Conservation (phyloP, 257 asterid species). For the Eucommia ulmoides region DNA sequence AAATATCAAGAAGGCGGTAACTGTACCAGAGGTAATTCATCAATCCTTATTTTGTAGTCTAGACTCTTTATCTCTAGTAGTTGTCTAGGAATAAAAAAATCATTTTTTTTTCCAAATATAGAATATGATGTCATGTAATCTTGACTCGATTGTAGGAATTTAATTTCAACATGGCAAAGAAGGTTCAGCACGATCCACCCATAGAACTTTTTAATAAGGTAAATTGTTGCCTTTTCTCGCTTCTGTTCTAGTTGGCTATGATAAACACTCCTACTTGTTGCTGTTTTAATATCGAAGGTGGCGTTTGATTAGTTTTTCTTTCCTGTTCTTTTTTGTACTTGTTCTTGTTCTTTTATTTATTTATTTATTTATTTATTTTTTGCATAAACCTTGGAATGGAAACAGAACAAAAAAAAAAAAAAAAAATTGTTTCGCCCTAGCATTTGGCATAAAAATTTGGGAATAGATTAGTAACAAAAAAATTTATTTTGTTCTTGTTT, state of each 20-base stretch:
- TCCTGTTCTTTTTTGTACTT: not conserved
- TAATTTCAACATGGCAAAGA: slow-evolving; percentile 57
- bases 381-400: too few species aligned
- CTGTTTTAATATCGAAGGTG: too few species aligned
- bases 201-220: slow-evolving; percentile 78
- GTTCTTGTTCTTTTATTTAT: not conserved
- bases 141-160: slow-evolving; percentile 46
- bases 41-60: not conserved
- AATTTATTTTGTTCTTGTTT: not conserved
- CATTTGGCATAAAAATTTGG: not conserved
- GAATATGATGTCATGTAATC: not conserved
- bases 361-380: too few species aligned
- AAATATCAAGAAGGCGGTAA: slow-evolving; percentile 56
- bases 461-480: too few species aligned
- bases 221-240: too few species aligned
- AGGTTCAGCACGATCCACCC: slow-evolving; percentile 57
- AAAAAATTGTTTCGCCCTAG: not conserved
- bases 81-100: too few species aligned
- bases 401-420: too few species aligned
- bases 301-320: not conserved
- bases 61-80: too few species aligned
- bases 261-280: too few species aligned
- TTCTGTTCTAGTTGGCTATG: too few species aligned
- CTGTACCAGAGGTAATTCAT: slow-evolving; percentile 61
- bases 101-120: too few species aligned